Conservation (phyloP, 306 rosid genomes). For the Cajanus cajan region DNA sequence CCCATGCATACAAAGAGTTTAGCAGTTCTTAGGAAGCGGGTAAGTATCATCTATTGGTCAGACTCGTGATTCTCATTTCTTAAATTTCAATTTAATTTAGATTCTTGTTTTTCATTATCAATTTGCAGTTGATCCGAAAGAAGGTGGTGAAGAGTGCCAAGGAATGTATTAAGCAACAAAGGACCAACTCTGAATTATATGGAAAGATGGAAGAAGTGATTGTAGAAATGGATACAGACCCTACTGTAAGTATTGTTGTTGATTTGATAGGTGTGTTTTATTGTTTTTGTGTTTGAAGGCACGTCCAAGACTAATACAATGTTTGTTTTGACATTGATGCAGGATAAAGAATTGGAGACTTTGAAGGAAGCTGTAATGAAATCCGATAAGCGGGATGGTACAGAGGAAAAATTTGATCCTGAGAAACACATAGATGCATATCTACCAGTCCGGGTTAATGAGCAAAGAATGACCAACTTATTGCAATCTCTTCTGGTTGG, state of each 20-base stretch:
- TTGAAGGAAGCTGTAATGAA: slow-evolving; percentile 75
- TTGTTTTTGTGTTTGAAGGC: background rate
- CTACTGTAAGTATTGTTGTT: slow-evolving; percentile 52
- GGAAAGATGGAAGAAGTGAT: slow-evolving; percentile 76
- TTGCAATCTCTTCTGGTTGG: slow-evolving; percentile 76
- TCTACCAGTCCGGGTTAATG: slow-evolving; percentile 83
- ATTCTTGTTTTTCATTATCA: slow-evolving; percentile 15
- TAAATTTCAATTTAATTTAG: slow-evolving; percentile 9
- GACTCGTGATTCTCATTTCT: background rate
- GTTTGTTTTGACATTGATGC: slow-evolving; percentile 18
- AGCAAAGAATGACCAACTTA: slow-evolving; percentile 85
- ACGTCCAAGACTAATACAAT: background rate
- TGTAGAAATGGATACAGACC: slow-evolving; percentile 69
- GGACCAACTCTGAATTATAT: slow-evolving; percentile 56
- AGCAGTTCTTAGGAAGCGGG: slow-evolving; percentile 71
- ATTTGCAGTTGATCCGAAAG: slow-evolving; percentile 64
- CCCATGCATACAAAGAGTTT: slow-evolving; percentile 98
- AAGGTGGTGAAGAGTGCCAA: slow-evolving; percentile 79
- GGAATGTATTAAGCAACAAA: slow-evolving; percentile 63
- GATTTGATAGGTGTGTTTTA: background rate
- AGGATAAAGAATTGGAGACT: slow-evolving; percentile 47
- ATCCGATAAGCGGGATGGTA: slow-evolving; percentile 34
- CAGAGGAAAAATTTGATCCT: slow-evolving; percentile 55
- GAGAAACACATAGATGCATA: slow-evolving; percentile 69
- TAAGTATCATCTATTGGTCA: slow-evolving; percentile 25